phyloP scores from a whole-genome alignment of 2,329 filamentous ascomycete genomes.

The Diaporthe citrichinensis region DNA sequence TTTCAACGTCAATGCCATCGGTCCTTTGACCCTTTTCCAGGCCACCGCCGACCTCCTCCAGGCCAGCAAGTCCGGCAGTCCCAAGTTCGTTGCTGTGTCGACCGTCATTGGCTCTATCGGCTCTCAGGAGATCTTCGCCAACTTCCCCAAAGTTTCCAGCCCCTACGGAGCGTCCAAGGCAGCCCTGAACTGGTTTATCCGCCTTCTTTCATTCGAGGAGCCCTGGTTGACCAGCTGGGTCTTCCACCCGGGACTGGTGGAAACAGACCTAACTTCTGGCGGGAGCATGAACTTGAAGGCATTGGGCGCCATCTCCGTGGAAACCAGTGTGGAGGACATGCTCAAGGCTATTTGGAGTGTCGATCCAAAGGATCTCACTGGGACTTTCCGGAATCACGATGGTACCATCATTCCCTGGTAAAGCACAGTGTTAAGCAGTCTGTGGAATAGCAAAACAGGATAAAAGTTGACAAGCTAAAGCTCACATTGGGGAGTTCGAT shows the following conservation, averaged over 20 bases:
- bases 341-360: too few species aligned
- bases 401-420: neutral
- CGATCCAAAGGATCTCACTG: neutral
- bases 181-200: neutral
- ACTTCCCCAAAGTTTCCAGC: neutral
- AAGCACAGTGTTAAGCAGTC: neutral
- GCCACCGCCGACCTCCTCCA: constrained; percentile 45
- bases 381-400: constrained; percentile 1
- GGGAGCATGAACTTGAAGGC: neutral
- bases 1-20: constrained; percentile 46
- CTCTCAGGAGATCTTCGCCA: neutral
- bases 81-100: constrained; percentile 10
- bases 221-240: neutral
- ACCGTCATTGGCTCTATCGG: constrained; percentile 8
- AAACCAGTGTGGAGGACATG: neutral
- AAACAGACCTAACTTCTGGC: neutral
- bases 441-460: neutral
- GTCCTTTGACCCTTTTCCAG: constrained; percentile 46
- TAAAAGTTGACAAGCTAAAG: neutral
- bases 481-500: neutral
- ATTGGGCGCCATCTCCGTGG: neutral
- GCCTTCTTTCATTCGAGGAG: neutral
- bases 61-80: neutral
- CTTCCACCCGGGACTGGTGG: neutral
- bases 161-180: neutral